Conservation (phyloP, 75 land plant genomes). For the Chamaecyparis obtusa region DNA sequence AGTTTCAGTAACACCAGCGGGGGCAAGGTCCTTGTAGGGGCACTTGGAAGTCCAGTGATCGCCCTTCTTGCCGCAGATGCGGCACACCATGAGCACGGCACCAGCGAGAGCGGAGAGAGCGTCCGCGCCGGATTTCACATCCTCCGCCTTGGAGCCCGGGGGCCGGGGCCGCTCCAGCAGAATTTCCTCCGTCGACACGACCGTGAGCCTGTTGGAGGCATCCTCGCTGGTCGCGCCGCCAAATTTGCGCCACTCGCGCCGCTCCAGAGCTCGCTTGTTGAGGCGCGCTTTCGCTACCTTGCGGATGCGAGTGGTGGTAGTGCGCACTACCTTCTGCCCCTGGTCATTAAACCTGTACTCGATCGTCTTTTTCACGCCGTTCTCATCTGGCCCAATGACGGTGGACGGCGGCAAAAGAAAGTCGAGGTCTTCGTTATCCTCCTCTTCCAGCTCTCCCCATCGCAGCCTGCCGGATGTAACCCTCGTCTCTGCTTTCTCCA, state of each 20-base stretch:
- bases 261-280: too few relatives aligned
- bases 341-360: too few relatives aligned
- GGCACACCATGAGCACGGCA: constrained; percentile 77
- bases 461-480: constrained; percentile 23
- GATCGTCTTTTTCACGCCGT: too few relatives aligned
- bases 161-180: constrained; percentile 69
- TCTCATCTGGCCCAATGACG: too few relatives aligned
- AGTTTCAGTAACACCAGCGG: neutral
- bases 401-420: too few relatives aligned
- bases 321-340: too few relatives aligned
- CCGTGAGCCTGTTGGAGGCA: constrained; percentile 38
- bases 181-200: constrained; percentile 87
- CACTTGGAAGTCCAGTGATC: constrained; percentile 90
- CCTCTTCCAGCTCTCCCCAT: too few relatives aligned
- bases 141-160: constrained; percentile 34
- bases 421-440: too few relatives aligned
- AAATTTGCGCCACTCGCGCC: too few relatives aligned
- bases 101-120: constrained; percentile 46
- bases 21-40: constrained; percentile 76
- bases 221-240: too few relatives aligned
- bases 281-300: too few relatives aligned
- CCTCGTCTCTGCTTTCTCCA: constrained; percentile 56
- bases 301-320: too few relatives aligned
- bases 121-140: constrained; percentile 13
- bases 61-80: constrained; percentile 84